Conservation (phyloP, 2,329 filamentous ascomycete genomes). For the Keithomyces neogunnii region DNA sequence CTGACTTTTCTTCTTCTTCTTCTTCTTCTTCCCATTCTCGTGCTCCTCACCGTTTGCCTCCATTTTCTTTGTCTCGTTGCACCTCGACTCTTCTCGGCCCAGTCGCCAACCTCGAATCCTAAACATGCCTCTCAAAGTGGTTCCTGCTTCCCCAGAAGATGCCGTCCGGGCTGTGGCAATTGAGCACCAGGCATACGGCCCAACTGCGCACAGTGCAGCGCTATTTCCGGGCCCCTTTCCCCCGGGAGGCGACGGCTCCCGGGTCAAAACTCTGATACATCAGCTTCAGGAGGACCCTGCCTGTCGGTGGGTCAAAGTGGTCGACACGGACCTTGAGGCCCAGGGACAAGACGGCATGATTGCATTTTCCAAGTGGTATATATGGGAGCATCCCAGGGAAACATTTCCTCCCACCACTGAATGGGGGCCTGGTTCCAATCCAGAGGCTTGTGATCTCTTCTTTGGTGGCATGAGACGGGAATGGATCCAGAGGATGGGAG, state of each 20-base stretch:
- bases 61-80: background rate
- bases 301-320: conserved; percentile 26
- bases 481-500: conserved; percentile 20
- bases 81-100: background rate
- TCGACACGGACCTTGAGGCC: conserved; percentile 23
- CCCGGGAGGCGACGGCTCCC: conserved; percentile 11
- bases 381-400: conserved; percentile 18
- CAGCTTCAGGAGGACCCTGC: conserved; percentile 16
- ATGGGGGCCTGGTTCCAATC: conserved; percentile 21
- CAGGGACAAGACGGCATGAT: conserved; percentile 19
- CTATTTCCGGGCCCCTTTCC: conserved; percentile 22
- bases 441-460: conserved; percentile 24
- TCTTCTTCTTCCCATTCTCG: background rate
- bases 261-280: conserved; percentile 13
- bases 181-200: conserved; percentile 27
- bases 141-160: conserved; percentile 26
- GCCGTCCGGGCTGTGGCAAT: conserved; percentile 26
- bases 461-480: conserved; percentile 21
- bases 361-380: conserved; percentile 27
- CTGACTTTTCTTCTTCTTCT: background rate
- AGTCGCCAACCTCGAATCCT: background rate
- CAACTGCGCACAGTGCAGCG: conserved; percentile 19
- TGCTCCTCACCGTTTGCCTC: background rate
- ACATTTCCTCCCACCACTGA: conserved; percentile 14
- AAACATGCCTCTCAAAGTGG: conserved; percentile 29